phyloP scores from a whole-genome alignment of 2,329 filamentous ascomycete genomes.

The Allantophomopsis cytisporea region DNA sequence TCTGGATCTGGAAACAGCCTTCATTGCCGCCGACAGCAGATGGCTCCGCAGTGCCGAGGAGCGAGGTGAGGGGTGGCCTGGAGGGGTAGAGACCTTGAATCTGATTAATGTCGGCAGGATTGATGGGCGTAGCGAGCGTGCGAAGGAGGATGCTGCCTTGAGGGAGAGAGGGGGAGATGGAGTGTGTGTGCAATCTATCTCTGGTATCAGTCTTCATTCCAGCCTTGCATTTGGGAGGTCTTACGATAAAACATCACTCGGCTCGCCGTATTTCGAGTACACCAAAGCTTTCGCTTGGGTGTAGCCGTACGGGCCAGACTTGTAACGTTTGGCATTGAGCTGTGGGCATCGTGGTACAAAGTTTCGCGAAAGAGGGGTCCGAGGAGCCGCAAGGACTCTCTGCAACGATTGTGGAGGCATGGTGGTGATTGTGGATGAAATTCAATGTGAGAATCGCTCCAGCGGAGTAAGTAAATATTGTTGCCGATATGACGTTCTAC shows the following conservation, averaged over 20 bases:
- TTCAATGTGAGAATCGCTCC: background rate
- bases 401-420: conserved; percentile 8
- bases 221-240: conserved; percentile 7
- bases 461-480: background rate
- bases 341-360: conserved; percentile 4
- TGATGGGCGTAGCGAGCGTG: conserved; percentile 83
- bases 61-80: conserved; percentile 62
- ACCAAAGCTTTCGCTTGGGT: conserved; percentile 75
- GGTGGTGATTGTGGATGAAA: background rate
- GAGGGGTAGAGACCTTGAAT: conserved; percentile 93
- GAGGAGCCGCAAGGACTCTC: conserved; percentile 3
- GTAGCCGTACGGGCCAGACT: conserved; percentile 58
- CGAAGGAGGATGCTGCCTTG: conserved; percentile 59
- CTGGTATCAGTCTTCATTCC: background rate
- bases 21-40: conserved; percentile 80
- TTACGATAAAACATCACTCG: conserved; percentile 52
- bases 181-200: conserved; percentile 54
- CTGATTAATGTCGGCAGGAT: conserved; percentile 95
- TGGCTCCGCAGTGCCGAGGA: conserved; percentile 64
- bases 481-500: too few species aligned
- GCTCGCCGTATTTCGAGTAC: conserved; percentile 63
- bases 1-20: conserved; percentile 80
- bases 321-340: conserved; percentile 21
- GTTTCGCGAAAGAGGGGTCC: conserved; percentile 6
- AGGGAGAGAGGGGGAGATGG: conserved; percentile 63